Evolutionary conservation across 768 basidiomycete species (phyloP).

Genomic region (Clitopilus hobsonii): DNA sequence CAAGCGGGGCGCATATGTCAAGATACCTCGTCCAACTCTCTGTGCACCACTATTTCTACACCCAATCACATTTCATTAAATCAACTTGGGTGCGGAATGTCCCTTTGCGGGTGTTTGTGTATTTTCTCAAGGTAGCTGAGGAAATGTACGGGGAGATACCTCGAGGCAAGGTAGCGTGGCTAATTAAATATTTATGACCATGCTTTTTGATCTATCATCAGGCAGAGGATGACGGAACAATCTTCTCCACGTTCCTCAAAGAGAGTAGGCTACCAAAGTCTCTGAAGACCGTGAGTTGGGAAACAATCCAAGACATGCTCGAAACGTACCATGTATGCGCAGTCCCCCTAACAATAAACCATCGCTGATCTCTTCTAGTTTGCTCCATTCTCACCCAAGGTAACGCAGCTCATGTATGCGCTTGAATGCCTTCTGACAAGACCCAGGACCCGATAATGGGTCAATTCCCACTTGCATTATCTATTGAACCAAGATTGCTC

Average conservation of each 20-base stretch:
- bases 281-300: slow-evolving; percentile 56
- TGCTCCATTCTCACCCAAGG: slow-evolving; percentile 73
- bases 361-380: slow-evolving; percentile 41
- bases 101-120: slow-evolving; percentile 51
- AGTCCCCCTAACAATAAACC: slow-evolving; percentile 9
- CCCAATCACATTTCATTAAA: slow-evolving; percentile 71
- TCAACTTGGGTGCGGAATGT: slow-evolving; percentile 69
- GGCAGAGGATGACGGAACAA: slow-evolving; percentile 70
- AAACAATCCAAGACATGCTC: slow-evolving; percentile 59
- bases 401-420: slow-evolving; percentile 22
- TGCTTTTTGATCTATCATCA: slow-evolving; percentile 18
- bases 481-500: slow-evolving; percentile 71
- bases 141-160: slow-evolving; percentile 63
- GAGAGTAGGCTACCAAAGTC: slow-evolving; percentile 64
- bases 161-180: slow-evolving; percentile 41
- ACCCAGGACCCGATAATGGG: slow-evolving; percentile 71
- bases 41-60: slow-evolving; percentile 74
- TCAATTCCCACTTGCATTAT: slow-evolving; percentile 71
- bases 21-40: slow-evolving; percentile 76
- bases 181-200: neutral
- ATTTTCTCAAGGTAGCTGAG: slow-evolving; percentile 59
- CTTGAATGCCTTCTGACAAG: slow-evolving; percentile 7
- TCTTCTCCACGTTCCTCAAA: slow-evolving; percentile 63
- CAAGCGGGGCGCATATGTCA: slow-evolving; percentile 74
- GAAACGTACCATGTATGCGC: slow-evolving; percentile 62